Evolutionary conservation across 495 filamentous ascomycete genomes (phyloP), one percentile per base, ranked within the genome.

Genomic region (Annulohypoxylon nitens): DNA sequence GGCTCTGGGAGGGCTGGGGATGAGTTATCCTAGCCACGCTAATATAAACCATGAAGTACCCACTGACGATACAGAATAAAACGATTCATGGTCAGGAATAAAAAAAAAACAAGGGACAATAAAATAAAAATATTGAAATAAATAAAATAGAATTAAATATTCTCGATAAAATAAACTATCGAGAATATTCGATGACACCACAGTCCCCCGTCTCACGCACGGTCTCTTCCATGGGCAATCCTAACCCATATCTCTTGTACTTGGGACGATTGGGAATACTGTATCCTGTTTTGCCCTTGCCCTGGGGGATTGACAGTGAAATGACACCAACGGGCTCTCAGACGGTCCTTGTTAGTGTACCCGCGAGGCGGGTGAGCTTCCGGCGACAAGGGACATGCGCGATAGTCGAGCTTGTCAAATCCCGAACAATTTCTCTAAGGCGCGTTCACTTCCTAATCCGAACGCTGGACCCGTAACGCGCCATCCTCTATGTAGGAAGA

Each of bases 321-420:
- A 51, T 62, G 47, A 61, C 62, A 66, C 68, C 68, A 65, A 43
- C 58, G 45, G 41, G 59, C 59, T 64, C 70, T 68, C 70, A 64
- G 70, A 64, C 64, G 58, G 51, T 30, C 30, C 59, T 39, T 69
- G 11, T 54, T 39, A 37, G 70, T 26, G 60, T 59, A 54, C 53
- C 64, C 65, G 70, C 60, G 53, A 53, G 58, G 54, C 71, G 71
- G 71, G 60, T 69, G 16, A 57, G 65, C 71, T 64, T 74, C 71
- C 71, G 71, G 65, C 25, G 61, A 73, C 70, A 69, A 25, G 70
- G 70, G 50, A 45, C 37, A 16, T n/a, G 39, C 18, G 30, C 33
- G 23, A 26, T n/a, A 10, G 36, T 45, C 30, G 18, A 64, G 39
- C 64, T 60, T 63, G 57, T 60, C 62, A 57, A 65, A 50, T 18